Evolutionary conservation across 2,329 filamentous ascomycete genomes (phyloP).

Genomic region (Chaetomium sp.): DNA sequence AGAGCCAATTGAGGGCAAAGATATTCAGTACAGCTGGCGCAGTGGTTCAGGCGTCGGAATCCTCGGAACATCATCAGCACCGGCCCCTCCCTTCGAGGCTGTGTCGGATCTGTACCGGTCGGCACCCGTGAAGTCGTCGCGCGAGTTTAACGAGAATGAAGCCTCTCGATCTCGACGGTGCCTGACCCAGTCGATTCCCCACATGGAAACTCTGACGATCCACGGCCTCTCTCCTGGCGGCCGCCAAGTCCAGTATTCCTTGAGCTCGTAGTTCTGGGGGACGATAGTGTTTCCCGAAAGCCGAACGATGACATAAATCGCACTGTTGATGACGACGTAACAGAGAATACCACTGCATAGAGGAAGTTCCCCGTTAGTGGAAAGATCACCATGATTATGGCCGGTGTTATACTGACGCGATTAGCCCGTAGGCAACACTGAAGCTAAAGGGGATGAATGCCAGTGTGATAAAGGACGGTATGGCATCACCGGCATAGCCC

Average conservation of each 20-base stretch:
- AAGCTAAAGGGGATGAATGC: conserved; percentile 73
- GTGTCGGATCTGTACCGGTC: background rate
- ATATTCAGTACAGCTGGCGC: background rate
- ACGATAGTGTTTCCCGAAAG: conserved; percentile 38
- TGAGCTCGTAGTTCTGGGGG: conserved; percentile 47
- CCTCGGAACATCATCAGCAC: background rate
- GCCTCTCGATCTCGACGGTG: background rate
- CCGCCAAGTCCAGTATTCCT: conserved; percentile 51
- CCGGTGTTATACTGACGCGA: conserved; percentile 46
- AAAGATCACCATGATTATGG: background rate
- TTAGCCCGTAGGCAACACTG: conserved; percentile 70
- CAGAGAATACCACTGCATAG: conserved; percentile 45
- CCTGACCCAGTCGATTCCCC: conserved; percentile 12
- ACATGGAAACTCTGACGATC: conserved; percentile 35
- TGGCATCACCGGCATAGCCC: conserved; percentile 67
- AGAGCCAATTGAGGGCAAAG: no score
- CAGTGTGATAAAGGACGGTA: conserved; percentile 70
- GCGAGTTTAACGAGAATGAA: conserved; percentile 9
- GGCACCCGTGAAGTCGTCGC: conserved; percentile 3
- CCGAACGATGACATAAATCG: conserved; percentile 41
- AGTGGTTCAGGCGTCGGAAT: conserved; percentile 3
- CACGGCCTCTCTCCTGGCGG: conserved; percentile 42
- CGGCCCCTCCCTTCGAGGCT: background rate
- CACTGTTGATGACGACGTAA: conserved; percentile 43
- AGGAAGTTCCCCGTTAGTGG: background rate